Evolutionary conservation across 1,284 basidiomycete genomes (phyloP).

Genomic region (Cryptococcus amylolentus): DNA sequence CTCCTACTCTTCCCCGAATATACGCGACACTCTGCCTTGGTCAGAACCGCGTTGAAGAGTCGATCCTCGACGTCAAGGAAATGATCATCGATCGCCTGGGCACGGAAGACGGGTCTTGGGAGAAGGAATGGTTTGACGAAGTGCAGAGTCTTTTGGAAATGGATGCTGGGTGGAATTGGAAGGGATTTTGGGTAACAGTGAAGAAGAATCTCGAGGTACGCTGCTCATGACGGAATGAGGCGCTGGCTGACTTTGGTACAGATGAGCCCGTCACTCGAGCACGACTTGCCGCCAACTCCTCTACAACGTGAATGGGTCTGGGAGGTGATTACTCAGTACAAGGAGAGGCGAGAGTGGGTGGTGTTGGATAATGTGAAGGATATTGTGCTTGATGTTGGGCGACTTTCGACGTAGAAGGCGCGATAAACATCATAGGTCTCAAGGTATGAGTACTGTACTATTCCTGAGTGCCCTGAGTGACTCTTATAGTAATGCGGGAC

Average conservation of each 20-base stretch:
- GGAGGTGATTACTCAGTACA: slow-evolving; percentile 25
- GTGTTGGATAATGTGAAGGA: slow-evolving; percentile 20
- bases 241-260: slow-evolving; percentile 7
- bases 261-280: slow-evolving; percentile 22
- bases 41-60: slow-evolving; percentile 47
- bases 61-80: slow-evolving; percentile 52
- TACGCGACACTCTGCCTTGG: slow-evolving; percentile 50
- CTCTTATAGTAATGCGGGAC: too few species aligned
- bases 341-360: slow-evolving; percentile 25
- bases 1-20: slow-evolving; percentile 51
- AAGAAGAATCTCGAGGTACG: slow-evolving; percentile 32
- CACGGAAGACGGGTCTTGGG: slow-evolving; percentile 35
- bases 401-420: too few species aligned
- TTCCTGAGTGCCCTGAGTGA: too few species aligned
- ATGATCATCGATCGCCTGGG: slow-evolving; percentile 42
- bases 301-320: slow-evolving; percentile 24
- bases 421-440: too few species aligned
- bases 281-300: slow-evolving; percentile 18
- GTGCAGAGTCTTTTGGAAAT: slow-evolving; percentile 51
- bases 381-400: slow-evolving; percentile 24
- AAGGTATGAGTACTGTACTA: too few species aligned
- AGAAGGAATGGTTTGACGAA: slow-evolving; percentile 51
- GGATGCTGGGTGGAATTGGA: slow-evolving; percentile 54
- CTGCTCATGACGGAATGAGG: background rate
- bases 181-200: slow-evolving; percentile 44